These are phyloP conservation scores for Bodo saltans DNA, from an alignment of 78 protist species.

Conservation along the genomic window DNA sequence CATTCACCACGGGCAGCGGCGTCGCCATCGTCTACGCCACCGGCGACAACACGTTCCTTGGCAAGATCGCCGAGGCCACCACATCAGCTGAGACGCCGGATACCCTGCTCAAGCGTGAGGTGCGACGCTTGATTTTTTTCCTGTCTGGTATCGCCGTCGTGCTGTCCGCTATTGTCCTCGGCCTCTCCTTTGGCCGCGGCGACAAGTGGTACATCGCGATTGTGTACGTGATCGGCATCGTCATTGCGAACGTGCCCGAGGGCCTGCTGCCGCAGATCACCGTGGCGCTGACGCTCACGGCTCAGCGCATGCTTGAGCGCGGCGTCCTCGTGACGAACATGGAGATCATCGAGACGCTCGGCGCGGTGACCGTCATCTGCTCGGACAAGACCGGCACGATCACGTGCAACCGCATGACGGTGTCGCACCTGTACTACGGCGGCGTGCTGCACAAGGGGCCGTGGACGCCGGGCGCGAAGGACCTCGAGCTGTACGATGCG, in stretches of 20 bases:
- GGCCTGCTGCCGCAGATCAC: constrained; percentile 68
- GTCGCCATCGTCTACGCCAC: constrained; percentile 46
- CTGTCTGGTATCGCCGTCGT: constrained; percentile 11
- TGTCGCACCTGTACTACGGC: too few species aligned
- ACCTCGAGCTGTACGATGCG: too few species aligned
- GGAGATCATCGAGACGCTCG: constrained; percentile 67
- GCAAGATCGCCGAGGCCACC: too few species aligned
- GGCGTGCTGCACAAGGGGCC: too few species aligned
- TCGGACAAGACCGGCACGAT: constrained; percentile 76
- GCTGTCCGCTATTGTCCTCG: background rate
- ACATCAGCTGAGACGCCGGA: too few species aligned
- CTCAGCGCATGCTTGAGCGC: constrained; percentile 36
- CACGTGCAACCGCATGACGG: constrained; percentile 69
- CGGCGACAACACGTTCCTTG: constrained; percentile 86
- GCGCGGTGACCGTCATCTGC: constrained; percentile 47
- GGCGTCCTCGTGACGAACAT: constrained; percentile 58
- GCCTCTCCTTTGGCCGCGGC: background rate
- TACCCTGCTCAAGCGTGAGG: constrained; percentile 71
- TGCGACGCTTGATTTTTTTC: constrained; percentile 65
- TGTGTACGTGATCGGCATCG: constrained; percentile 54
- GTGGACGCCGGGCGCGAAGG: too few species aligned
- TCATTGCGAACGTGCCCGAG: constrained; percentile 75
- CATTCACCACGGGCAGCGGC: constrained; percentile 13
- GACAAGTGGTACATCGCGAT: background rate
- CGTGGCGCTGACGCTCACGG: constrained; percentile 42